Conservation (phyloP, 352 stramenopile species). For the Pythium rhizo-oryzae region DNA sequence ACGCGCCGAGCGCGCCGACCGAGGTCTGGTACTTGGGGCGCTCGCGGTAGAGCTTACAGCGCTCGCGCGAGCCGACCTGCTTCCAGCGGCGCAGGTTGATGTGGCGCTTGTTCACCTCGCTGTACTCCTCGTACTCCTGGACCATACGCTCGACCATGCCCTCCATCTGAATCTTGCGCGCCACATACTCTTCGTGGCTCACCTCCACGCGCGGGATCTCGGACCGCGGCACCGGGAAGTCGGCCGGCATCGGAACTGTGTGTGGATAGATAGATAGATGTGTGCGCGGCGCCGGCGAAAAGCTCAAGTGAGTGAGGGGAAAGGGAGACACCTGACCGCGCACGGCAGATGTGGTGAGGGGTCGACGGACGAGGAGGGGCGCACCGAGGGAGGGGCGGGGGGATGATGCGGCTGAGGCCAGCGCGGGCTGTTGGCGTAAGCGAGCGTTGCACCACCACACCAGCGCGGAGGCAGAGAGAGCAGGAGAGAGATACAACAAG, state of each 20-base stretch:
- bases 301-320: conserved; percentile 14
- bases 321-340: neutral
- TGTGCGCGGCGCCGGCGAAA: neutral
- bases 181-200: conserved; percentile 24
- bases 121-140: conserved; percentile 34
- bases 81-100: conserved; percentile 32
- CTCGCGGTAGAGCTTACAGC: conserved; percentile 30
- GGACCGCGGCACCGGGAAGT: conserved; percentile 39
- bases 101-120: conserved; percentile 28
- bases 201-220: conserved; percentile 35
- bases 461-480: neutral
- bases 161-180: conserved; percentile 27
- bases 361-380: no score
- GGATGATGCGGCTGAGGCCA: neutral
- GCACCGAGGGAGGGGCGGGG: no score
- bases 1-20: conserved; percentile 13
- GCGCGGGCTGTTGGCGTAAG: conserved; percentile 5
- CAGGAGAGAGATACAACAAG: neutral
- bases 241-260: conserved; percentile 25
- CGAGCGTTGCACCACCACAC: neutral
- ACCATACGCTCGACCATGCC: conserved; percentile 39
- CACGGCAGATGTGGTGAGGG: neutral
- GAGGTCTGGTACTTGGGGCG: conserved; percentile 27
- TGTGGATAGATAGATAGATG: neutral
- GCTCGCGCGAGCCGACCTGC: conserved; percentile 26